phyloP scores from a whole-genome alignment of 257 asterid genomes.

The Hygrophila difformis region DNA sequence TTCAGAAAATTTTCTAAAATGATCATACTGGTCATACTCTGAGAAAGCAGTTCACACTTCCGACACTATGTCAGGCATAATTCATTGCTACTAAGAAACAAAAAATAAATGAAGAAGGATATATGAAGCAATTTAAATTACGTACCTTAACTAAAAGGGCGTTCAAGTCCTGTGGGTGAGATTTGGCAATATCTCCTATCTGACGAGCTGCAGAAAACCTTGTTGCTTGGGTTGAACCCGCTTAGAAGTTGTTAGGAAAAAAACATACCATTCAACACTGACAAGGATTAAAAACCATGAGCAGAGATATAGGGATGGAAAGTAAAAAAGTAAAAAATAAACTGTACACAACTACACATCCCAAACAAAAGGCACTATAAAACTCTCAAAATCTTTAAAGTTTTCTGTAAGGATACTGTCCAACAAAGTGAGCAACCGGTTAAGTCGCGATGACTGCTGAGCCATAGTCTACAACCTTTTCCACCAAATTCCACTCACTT shows the following conservation, averaged over 20 bases:
- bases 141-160: constrained; percentile 82
- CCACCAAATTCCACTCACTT: constrained; percentile 28
- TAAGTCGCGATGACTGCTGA: constrained; percentile 94
- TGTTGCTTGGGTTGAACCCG: constrained; percentile 97
- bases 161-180: constrained; percentile 91
- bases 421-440: constrained; percentile 87
- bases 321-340: too few species aligned
- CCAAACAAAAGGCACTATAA: too few species aligned
- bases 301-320: neutral
- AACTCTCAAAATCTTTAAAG: too few species aligned
- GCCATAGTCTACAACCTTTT: constrained; percentile 51
- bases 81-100: too few species aligned
- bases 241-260: constrained; percentile 61
- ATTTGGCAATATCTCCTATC: constrained; percentile 95
- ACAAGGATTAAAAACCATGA: constrained; percentile 10
- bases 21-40: too few species aligned
- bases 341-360: too few species aligned
- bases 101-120: too few species aligned
- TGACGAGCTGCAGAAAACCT: constrained; percentile 97
- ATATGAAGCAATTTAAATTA: too few species aligned
- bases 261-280: constrained; percentile 7
- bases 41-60: too few species aligned
- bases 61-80: too few species aligned
- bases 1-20: too few species aligned
- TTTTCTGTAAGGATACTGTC: constrained; percentile 99